These are phyloP conservation scores for Starmerella potacharoeniae DNA, from an alignment of 805 yeast genomes.

Conservation along the genomic window DNA sequence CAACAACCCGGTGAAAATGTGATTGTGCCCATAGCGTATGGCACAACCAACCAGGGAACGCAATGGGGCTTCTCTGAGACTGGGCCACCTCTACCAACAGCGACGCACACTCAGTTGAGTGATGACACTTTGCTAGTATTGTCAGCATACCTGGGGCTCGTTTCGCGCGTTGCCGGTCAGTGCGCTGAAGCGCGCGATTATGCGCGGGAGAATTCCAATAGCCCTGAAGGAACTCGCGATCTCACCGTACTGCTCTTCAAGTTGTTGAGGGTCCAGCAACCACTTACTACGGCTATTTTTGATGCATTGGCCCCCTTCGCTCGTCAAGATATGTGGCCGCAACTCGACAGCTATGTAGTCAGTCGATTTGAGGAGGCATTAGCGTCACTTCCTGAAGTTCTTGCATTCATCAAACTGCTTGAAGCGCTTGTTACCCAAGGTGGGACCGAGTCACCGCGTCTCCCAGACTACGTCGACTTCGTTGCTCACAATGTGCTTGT, in stretches of 20 bases:
- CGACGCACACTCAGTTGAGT: conserved; percentile 3
- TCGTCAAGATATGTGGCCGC: conserved; percentile 12
- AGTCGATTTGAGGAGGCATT: conserved; percentile 36
- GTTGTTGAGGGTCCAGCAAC: conserved; percentile 37
- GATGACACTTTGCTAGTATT: conserved; percentile 71
- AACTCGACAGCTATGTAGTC: conserved; percentile 6
- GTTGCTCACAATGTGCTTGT: conserved; percentile 56
- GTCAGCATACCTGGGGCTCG: conserved; percentile 59
- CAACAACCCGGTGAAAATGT: neutral
- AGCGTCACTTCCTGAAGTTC: conserved; percentile 41
- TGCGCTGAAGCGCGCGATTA: conserved; percentile 27
- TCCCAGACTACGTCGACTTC: conserved; percentile 48
- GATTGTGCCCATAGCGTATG: neutral
- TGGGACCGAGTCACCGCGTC: neutral
- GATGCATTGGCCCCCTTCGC: conserved; percentile 36
- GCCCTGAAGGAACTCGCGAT: neutral
- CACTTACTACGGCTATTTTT: conserved; percentile 44
- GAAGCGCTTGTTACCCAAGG: conserved; percentile 28
- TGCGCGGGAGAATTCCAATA: neutral
- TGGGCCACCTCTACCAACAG: neutral
- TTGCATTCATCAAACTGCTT: conserved; percentile 52
- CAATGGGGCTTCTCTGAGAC: neutral
- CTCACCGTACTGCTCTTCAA: conserved; percentile 35
- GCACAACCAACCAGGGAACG: neutral
- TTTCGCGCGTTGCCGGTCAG: conserved; percentile 42